Conservation (phyloP, 164 flowering plant genomes). For the Malania oleifera region DNA sequence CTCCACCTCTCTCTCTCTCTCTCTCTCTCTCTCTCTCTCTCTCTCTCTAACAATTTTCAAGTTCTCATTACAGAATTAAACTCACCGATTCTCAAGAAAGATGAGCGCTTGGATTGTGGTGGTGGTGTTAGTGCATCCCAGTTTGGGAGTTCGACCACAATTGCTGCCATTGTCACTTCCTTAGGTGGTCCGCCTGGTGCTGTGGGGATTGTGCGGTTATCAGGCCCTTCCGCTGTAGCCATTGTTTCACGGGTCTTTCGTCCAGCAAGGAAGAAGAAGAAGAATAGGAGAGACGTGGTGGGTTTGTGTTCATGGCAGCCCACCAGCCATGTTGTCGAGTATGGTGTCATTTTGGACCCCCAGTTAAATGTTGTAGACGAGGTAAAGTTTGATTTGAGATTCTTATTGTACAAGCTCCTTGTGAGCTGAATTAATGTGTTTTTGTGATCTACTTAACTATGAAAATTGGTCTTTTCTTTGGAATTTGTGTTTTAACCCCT, state of each 20-base stretch:
- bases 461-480: neutral
- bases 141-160: conserved; percentile 38
- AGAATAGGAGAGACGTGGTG: conserved; percentile 13
- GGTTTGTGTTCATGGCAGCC: conserved; percentile 52
- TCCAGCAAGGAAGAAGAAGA: conserved; percentile 37
- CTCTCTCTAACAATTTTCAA: neutral
- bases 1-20: conserved; percentile 8
- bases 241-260: conserved; percentile 56
- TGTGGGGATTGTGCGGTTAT: conserved; percentile 83
- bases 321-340: conserved; percentile 78
- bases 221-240: conserved; percentile 73
- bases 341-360: conserved; percentile 69
- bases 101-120: conserved; percentile 32
- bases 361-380: conserved; percentile 73
- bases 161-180: conserved; percentile 92
- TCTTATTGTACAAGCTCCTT: too few relatives aligned
- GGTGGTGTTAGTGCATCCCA: conserved; percentile 2
- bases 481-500: neutral
- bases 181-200: conserved; percentile 81
- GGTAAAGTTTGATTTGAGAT: conserved; percentile 33
- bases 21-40: conserved; percentile 3
- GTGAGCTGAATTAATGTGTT: too few relatives aligned
- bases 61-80: conserved; percentile 1
- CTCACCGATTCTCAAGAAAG: conserved; percentile 29
- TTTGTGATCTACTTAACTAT: neutral